Evolutionary conservation across 192 early-diverging fungal species (phyloP), one percentile per base, ranked within the genome.

Genomic region (Mortierella alpina): DNA sequence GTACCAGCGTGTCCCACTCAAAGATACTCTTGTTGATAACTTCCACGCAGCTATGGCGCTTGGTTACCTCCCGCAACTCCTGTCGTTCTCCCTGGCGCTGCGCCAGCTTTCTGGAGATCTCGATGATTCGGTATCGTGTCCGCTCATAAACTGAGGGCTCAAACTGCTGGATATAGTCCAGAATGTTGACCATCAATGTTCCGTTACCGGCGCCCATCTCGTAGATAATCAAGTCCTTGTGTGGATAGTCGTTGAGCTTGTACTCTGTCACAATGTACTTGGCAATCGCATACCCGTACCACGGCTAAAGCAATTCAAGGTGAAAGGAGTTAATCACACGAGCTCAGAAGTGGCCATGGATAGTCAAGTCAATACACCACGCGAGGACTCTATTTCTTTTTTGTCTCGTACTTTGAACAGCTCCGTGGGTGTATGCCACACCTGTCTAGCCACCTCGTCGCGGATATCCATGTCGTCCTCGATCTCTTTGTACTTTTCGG

Each of bases 361-460:
- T 70, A 41, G 42, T 31, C 31, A 31, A 31, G 31, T 31, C 31
- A 31, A 31, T 31, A 31, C 31, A 31, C 31, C 31, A 59, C 31
- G 18, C 2, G 14, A 11, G 9, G 39, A 39, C 2, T 17, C 11
- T 44, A 15, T 40, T 31, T 5, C 6, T 40, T 49, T 40, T 6
- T 41, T 52, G 42, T 12, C 18, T 46, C 12, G 68, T 82, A 90
- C 88, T 85, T 95, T 95, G 73, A 99, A 96, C 23, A 99, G 82
- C 77, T 99, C 98, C 0, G 96, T 96, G 17, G 98, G 95, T 14
- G 98, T 99, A 84, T 99, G 98, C 98, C 98, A 99, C 31, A 99
- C 89, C 84, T 99, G 97, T 64, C 93, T 84, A 7, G 95, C 88
- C 39, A 92, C 86, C 66, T 88, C 89, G 67, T 96, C 90, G 11